Evolutionary conservation across 352 stramenopile species (phyloP).

Genomic region (Pythium myriotylum): DNA sequence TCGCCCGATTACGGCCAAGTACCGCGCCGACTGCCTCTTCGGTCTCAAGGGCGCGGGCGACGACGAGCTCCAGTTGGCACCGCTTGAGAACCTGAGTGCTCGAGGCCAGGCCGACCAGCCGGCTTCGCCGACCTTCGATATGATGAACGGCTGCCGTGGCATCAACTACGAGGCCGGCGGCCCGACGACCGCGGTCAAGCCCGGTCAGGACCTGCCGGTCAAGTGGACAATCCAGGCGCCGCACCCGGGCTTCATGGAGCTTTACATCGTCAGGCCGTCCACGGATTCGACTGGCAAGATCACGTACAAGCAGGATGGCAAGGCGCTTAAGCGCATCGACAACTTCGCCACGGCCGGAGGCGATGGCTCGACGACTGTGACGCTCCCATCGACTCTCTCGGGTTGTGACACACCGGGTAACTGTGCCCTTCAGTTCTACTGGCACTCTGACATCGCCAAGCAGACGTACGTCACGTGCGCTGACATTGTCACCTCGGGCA

Average conservation of each 20-base stretch:
- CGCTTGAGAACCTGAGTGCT: constrained; percentile 54
- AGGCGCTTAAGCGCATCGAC: constrained; percentile 41
- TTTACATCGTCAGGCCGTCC: constrained; percentile 56
- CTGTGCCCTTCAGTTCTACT: constrained; percentile 65
- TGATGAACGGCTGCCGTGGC: constrained; percentile 64
- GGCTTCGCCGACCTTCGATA: constrained; percentile 47
- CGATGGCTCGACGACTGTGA: constrained; percentile 33
- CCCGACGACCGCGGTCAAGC: constrained; percentile 44
- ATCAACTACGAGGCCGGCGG: constrained; percentile 50
- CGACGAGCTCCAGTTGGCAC: constrained; percentile 49
- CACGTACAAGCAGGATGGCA: constrained; percentile 42
- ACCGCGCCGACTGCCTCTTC: constrained; percentile 38
- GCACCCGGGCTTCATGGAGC: constrained; percentile 54
- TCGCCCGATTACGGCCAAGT: constrained; percentile 37
- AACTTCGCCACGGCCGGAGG: constrained; percentile 42
- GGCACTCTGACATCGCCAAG: constrained; percentile 54
- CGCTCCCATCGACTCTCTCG: constrained; percentile 44
- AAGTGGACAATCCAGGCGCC: constrained; percentile 59
- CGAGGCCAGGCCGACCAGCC: constrained; percentile 49
- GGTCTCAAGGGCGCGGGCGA: constrained; percentile 46
- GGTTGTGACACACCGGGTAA: constrained; percentile 44
- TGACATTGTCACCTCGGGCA: constrained; percentile 43
- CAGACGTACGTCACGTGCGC: constrained; percentile 66
- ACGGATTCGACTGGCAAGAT: constrained; percentile 43
- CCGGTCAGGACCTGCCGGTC: constrained; percentile 42